phyloP scores from a whole-genome alignment of 352 stramenopile genomes.

The Phytopythium delawarense region DNA sequence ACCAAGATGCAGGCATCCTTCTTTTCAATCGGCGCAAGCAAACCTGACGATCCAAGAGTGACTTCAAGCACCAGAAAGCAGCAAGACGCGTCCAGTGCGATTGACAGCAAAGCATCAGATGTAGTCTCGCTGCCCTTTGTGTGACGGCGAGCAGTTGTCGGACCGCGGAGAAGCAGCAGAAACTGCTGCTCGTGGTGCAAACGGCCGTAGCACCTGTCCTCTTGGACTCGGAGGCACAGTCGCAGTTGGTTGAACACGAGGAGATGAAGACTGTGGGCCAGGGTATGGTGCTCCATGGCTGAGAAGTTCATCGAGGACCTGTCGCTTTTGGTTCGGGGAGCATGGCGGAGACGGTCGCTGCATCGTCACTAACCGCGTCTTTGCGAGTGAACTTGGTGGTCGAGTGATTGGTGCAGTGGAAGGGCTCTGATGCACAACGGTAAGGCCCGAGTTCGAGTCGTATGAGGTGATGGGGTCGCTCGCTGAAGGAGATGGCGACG shows the following conservation, averaged over 20 bases:
- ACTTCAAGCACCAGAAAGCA: background rate
- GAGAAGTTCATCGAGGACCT: background rate
- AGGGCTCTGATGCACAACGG: conserved; percentile 13
- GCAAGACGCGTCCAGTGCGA: background rate
- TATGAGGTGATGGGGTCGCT: conserved; percentile 22
- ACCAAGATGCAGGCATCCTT: conserved; percentile 2
- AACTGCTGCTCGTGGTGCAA: background rate
- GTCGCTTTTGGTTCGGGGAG: conserved; percentile 4
- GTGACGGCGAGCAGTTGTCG: background rate
- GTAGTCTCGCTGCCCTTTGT: background rate
- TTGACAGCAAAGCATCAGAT: background rate
- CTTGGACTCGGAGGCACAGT: background rate
- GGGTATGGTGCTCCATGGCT: background rate
- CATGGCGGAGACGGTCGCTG: background rate
- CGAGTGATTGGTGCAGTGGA: background rate
- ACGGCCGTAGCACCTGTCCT: conserved; percentile 1
- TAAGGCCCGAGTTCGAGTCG: conserved; percentile 40
- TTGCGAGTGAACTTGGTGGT: conserved; percentile 5
- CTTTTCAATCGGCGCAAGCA: background rate
- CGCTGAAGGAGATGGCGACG: conserved; percentile 7
- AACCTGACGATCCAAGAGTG: background rate
- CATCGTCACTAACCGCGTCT: conserved; percentile 10
- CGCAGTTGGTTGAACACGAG: background rate
- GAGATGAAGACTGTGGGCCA: background rate
- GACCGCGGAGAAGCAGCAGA: background rate